Evolutionary conservation across 2,329 filamentous ascomycete species (phyloP), one percentile per base, ranked within the genome.

Genomic region (Akanthomyces lecanii): DNA sequence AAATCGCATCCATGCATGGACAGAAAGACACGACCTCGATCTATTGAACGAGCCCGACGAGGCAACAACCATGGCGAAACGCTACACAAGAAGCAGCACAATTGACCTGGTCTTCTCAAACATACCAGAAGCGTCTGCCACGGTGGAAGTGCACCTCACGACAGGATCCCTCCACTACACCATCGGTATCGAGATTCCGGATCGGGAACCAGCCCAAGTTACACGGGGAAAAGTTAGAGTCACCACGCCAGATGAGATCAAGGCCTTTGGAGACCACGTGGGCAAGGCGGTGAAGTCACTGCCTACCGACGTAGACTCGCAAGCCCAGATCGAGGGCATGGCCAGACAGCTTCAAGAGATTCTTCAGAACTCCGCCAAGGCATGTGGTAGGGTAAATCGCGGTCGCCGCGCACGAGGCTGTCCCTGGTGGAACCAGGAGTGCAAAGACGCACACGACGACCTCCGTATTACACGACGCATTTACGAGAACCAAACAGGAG

Each of bases 391-490:
- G 51, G 51, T 54, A 8, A 54, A 30, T 1, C 11, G n/a, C 1
- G 51, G 51, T 21, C 16, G 21, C 30, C 4, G 51, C 10, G 18
- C 10, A 21, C 30, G 21, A 25, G 40, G 51, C 51, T 38, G 0
- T n/a, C 51, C n/a, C 18, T 55, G 33, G 52, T 55, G 52, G 52
- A 55, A 55, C 30, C n/a, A 55, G n/a, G 52, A 55, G 14, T 55
- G 52, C 14, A 40, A n/a, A 23, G 52, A 55, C n/a, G 52, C 52
- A 21, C 23, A 40, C 7, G 23, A 55, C 8, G 52, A 40, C 18
- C 52, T 55, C 18, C 33, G 33, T 30, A 55, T 55, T n/a, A 28
- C 36, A 45, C 36, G n/a, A 21, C 57, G 36, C 21, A 61, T 61
- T 36, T 61, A 61, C 14, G 36, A 52, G 48, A 51, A 61, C 18